Evolutionary conservation across 2,329 filamentous ascomycete species (phyloP), one percentile per base, ranked within the genome.

Genomic region (Colletotrichum eleusines): DNA sequence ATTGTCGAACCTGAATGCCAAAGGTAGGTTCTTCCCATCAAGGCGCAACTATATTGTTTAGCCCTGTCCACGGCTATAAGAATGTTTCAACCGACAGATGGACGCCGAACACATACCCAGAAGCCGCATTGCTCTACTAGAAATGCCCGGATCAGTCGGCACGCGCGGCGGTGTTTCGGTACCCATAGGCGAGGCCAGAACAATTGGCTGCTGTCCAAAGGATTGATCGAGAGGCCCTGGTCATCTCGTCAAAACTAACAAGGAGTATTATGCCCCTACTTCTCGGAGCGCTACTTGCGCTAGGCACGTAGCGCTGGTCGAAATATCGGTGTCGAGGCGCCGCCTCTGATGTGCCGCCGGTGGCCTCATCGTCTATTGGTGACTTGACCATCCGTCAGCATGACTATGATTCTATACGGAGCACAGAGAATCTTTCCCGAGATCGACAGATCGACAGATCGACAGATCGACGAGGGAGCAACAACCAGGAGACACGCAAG

Each of bases 401-500:
- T 55, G 53, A 35, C 53, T 23, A 4, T 26, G 16, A 42, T 33
- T 33, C n/a, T n/a, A 26, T 18, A 26, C n/a, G 31, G 31, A 33
- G 3, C 31, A 16, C 12, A 20, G 31, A 33, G n/a, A n/a, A 26
- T 26, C 16, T 14, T 33, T 31, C 14, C 16, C 23, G 28, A 54
- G 44, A 48, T 60, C 51, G 58, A 42, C 28, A 20, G 55, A 51
- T 63, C 58, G 48, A 28, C 64, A 12, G 44, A 48, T 60, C 51
- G 58, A 42, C 28, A 20, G 55, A 51, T 63, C 58, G 48, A 28
- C 64, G 14, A 33, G 44, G 50, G 31, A 28, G 44, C 44, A 16
- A 57, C 33, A 16, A 61, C 33, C 63, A 28, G 12, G 31, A 31
- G 58, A 68, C 63, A 42, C 69, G 71, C 69, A 73, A 73, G 69